Evolutionary conservation across 2,329 filamentous ascomycete species (phyloP).

Genomic region (Paraphoma chrysanthemicola): DNA sequence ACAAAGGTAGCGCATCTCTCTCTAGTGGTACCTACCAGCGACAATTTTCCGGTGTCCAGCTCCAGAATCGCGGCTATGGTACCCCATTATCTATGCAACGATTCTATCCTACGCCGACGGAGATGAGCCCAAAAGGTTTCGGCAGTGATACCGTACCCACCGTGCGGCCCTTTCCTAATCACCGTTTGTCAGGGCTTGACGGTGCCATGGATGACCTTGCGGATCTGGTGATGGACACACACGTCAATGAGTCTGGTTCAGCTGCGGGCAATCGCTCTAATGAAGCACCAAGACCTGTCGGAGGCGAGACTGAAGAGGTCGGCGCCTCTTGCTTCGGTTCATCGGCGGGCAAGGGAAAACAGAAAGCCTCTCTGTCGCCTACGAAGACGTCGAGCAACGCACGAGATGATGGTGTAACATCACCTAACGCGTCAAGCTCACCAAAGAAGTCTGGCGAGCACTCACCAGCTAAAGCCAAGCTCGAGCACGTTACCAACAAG

Average conservation of each 20-base stretch:
- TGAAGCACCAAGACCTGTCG: neutral
- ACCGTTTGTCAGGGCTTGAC: conserved; percentile 43
- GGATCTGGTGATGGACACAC: conserved; percentile 33
- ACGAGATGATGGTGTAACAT: conserved; percentile 23
- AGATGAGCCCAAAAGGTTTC: conserved; percentile 18
- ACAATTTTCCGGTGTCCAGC: conserved; percentile 35
- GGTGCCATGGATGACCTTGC: conserved; percentile 49
- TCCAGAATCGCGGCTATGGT: conserved; percentile 26
- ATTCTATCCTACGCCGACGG: conserved; percentile 32
- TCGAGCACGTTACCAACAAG: conserved; percentile 56
- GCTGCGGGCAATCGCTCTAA: conserved; percentile 10
- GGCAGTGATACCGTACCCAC: conserved; percentile 10
- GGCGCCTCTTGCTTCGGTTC: conserved; percentile 42
- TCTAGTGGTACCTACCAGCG: conserved; percentile 17
- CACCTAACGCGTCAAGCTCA: conserved; percentile 36
- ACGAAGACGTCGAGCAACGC: conserved; percentile 20
- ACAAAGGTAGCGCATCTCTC: conserved; percentile 24
- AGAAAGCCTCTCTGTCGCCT: conserved; percentile 36
- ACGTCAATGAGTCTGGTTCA: conserved; percentile 15
- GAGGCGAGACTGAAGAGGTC: conserved; percentile 23
- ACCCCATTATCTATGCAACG: conserved; percentile 34
- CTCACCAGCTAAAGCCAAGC: conserved; percentile 55
- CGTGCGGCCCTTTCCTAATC: conserved; percentile 28
- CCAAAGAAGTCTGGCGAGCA: conserved; percentile 46
- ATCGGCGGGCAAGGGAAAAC: conserved; percentile 39